Evolutionary conservation across 2,329 filamentous ascomycete species (phyloP).

Genomic region (Rhytidhysteron rufulum): DNA sequence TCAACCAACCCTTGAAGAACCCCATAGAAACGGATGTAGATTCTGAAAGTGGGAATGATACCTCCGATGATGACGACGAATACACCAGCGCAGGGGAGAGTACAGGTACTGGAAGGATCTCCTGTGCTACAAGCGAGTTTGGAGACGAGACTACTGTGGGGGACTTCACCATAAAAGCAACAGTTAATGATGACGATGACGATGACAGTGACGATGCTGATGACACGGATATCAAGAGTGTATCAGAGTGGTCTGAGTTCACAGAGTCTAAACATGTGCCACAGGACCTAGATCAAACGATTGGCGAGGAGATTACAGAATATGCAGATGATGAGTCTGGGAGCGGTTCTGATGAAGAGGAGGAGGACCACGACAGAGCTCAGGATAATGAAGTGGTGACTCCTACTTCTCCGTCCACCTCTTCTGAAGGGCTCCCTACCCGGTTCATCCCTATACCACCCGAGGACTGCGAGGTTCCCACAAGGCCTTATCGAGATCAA

Average conservation of each 20-base stretch:
- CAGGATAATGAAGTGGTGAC: slow-evolving; percentile 43
- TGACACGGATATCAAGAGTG: slow-evolving; percentile 40
- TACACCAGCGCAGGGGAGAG: slow-evolving; percentile 87
- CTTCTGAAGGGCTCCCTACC: slow-evolving; percentile 40
- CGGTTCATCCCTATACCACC: slow-evolving; percentile 77
- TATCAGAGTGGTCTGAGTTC: slow-evolving; percentile 88
- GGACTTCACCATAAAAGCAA: slow-evolving; percentile 46
- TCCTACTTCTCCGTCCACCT: slow-evolving; percentile 42
- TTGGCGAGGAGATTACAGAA: slow-evolving; percentile 28
- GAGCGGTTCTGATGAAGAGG: slow-evolving; percentile 31
- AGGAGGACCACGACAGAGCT: slow-evolving; percentile 22
- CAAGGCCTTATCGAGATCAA: slow-evolving; percentile 76
- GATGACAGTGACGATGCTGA: slow-evolving; percentile 37
- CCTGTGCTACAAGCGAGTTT: slow-evolving; percentile 60
- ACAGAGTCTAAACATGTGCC: slow-evolving; percentile 69
- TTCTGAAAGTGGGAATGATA: slow-evolving; percentile 63
- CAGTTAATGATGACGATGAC: slow-evolving; percentile 30
- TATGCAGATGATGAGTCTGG: slow-evolving; percentile 28
- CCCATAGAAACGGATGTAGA: slow-evolving; percentile 42
- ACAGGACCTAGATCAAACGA: slow-evolving; percentile 22
- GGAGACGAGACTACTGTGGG: slow-evolving; percentile 56
- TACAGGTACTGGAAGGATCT: slow-evolving; percentile 70
- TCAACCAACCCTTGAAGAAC: slow-evolving; percentile 75
- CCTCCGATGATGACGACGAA: slow-evolving; percentile 67
- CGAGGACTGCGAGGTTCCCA: slow-evolving; percentile 80